These are phyloP conservation scores for Westerdykella ornata DNA, from an alignment of 2,329 filamentous ascomycete species.

Conservation along the genomic window DNA sequence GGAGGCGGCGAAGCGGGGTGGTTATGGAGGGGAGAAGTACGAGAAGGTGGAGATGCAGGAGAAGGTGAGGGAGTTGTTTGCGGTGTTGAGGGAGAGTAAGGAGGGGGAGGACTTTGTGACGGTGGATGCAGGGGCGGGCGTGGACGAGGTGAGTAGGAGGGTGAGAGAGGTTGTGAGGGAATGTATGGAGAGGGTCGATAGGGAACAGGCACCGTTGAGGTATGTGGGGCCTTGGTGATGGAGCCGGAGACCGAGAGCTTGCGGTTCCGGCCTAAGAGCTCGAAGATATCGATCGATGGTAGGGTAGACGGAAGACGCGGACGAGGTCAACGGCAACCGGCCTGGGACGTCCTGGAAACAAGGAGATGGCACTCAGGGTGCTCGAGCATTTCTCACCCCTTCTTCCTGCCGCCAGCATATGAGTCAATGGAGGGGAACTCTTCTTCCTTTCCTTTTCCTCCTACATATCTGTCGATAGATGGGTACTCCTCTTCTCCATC, in stretches of 20 bases:
- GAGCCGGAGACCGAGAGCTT: not conserved
- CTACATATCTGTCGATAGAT: conserved; percentile 1
- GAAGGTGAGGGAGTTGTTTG: conserved; percentile 69
- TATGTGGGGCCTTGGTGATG: conserved; percentile 26
- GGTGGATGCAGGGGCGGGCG: conserved; percentile 49
- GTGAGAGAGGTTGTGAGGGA: conserved; percentile 20
- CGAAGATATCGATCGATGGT: no score
- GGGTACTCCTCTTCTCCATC: conserved; percentile 20
- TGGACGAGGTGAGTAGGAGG: conserved; percentile 47
- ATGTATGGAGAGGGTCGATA: conserved; percentile 24
- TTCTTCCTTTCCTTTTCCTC: not conserved
- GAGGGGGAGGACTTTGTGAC: conserved; percentile 48
- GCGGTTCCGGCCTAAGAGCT: not conserved
- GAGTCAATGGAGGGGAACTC: not conserved
- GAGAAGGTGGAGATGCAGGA: conserved; percentile 78
- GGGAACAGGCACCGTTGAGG: conserved; percentile 14
- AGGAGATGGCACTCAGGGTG: not conserved
- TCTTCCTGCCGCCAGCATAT: no score
- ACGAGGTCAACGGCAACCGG: no score
- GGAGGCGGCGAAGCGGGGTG: conserved; percentile 68
- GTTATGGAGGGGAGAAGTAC: conserved; percentile 83
- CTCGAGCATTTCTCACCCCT: no score
- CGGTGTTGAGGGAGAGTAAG: conserved; percentile 43
- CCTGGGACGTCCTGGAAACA: no score
- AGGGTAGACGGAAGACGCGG: no score